Conservation (phyloP, 2,329 filamentous ascomycete species). For the Stagonosporopsis chrysanthemi region DNA sequence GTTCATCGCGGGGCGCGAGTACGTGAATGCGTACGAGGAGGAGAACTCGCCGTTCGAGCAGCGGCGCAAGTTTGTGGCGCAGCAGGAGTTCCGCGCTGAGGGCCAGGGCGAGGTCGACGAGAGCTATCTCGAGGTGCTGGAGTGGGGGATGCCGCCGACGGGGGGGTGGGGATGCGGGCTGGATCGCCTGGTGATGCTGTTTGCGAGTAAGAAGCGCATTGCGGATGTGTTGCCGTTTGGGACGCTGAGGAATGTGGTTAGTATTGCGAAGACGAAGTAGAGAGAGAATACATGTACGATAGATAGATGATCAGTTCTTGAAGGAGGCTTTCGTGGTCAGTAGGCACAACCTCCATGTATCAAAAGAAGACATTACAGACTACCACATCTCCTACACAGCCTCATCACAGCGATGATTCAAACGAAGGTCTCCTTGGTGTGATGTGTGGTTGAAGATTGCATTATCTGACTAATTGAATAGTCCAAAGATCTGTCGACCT, state of each 20-base stretch:
- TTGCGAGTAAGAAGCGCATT: constrained; percentile 80
- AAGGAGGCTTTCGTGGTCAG: not conserved
- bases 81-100: constrained; percentile 52
- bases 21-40: constrained; percentile 98
- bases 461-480: not conserved
- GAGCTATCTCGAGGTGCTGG: constrained; percentile 82
- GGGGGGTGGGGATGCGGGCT: constrained; percentile 96
- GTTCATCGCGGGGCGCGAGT: constrained; percentile 79
- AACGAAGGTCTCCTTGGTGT: too few species aligned
- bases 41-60: constrained; percentile 93
- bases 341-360: not conserved
- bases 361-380: not conserved
- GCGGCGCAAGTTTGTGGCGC: constrained; percentile 77
- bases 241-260: constrained; percentile 70
- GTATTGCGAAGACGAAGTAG: constrained; percentile 41
- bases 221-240: constrained; percentile 89
- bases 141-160: constrained; percentile 92
- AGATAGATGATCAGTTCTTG: not conserved
- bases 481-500: not conserved
- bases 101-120: constrained; percentile 68
- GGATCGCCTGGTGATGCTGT: constrained; percentile 90
- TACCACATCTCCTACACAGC: not conserved
- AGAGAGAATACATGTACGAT: not conserved
- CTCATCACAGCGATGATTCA: too few species aligned
- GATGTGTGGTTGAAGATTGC: not conserved